Evolutionary conservation across 768 basidiomycete species (phyloP).

Genomic region (Phlegmacium glaucopus): DNA sequence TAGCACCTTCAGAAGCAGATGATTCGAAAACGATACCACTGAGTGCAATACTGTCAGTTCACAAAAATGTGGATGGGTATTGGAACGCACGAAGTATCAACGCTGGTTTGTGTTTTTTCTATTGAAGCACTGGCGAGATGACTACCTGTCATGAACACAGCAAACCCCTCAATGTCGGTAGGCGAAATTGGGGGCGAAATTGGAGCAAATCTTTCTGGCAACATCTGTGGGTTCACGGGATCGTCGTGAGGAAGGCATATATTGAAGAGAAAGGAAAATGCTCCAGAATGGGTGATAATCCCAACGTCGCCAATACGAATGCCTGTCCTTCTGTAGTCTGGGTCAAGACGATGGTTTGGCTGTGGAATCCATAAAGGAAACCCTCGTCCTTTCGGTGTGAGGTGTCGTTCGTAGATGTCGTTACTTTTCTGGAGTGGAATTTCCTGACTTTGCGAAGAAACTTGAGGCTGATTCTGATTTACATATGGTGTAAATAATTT

Average conservation of each 20-base stretch:
- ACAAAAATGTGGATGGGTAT: not conserved
- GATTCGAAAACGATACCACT: constrained; percentile 11
- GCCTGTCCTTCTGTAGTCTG: too few relatives aligned
- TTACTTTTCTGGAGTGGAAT: constrained; percentile 2
- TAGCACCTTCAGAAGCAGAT: too few relatives aligned
- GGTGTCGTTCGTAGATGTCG: constrained; percentile 16
- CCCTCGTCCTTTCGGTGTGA: constrained; percentile 13
- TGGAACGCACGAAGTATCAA: constrained; percentile 1
- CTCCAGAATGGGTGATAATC: too few relatives aligned
- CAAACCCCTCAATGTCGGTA: constrained; percentile 3
- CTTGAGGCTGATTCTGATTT: too few relatives aligned
- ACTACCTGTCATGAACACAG: constrained; percentile 6
- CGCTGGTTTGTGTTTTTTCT: too few relatives aligned
- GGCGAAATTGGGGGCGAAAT: constrained; percentile 1
- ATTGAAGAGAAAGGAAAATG: too few relatives aligned
- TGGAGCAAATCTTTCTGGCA: constrained; percentile 8
- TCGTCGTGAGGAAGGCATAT: too few relatives aligned
- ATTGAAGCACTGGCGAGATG: constrained; percentile 10
- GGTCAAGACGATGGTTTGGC: constrained; percentile 10
- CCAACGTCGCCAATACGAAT: too few relatives aligned
- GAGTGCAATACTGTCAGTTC: not conserved
- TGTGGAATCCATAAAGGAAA: constrained; percentile 15
- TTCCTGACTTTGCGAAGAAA: too few relatives aligned
- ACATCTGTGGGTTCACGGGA: too few relatives aligned
- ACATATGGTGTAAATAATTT: too few relatives aligned